phyloP scores from a whole-genome alignment of 257 asterid genomes.

The Przewalskia tangutica region DNA sequence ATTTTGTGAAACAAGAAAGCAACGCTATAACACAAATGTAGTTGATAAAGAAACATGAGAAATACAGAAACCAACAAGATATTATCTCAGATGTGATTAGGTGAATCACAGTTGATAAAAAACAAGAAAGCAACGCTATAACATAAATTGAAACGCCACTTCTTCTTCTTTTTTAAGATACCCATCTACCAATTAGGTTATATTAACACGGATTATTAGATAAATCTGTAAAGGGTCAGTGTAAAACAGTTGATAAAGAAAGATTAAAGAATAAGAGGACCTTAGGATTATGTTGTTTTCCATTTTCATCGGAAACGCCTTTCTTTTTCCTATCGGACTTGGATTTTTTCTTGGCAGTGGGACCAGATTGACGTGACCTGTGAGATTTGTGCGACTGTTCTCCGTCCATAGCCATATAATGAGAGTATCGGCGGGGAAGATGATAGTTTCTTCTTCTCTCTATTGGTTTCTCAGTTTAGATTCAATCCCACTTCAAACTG shows the following conservation, averaged over 20 bases:
- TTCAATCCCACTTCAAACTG: neutral
- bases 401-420: conserved; percentile 22
- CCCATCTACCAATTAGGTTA: neutral
- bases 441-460: neutral
- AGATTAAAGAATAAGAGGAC: conserved; percentile 10
- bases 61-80: neutral
- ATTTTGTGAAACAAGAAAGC: too few species aligned
- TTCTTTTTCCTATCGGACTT: conserved; percentile 49
- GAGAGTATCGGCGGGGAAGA: too few species aligned
- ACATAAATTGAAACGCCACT: too few species aligned
- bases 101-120: too few species aligned
- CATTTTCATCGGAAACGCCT: conserved; percentile 18
- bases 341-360: conserved; percentile 67
- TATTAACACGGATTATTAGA: neutral
- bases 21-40: too few species aligned
- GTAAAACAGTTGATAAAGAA: neutral
- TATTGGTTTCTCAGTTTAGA: neutral
- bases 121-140: too few species aligned
- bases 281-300: conserved; percentile 37
- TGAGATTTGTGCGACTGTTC: conserved; percentile 71
- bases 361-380: conserved; percentile 56
- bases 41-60: neutral
- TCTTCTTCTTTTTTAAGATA: too few species aligned
- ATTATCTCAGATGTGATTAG: neutral
- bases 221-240: neutral